A percentile compares a stretch with the other conserved stretches of the same genome.
These are phyloP conservation scores for Diaporthe sp. DNA, from an alignment of 2,329 filamentous ascomycete genomes.

Conservation along the genomic window DNA sequence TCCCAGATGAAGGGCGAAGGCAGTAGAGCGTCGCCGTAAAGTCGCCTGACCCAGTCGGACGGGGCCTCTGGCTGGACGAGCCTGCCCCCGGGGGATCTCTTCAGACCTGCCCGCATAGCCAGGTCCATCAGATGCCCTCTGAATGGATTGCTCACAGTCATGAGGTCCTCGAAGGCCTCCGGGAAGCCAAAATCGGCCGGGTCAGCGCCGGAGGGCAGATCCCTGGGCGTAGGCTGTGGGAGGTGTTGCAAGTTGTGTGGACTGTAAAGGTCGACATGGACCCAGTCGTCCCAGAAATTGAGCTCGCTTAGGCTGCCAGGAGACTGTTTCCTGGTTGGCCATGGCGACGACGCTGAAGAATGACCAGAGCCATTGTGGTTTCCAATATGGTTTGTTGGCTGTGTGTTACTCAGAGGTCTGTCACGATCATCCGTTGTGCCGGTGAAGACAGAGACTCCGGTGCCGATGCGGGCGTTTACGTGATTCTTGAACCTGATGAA, in stretches of 20 bases:
- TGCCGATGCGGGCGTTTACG: slow-evolving; percentile 53
- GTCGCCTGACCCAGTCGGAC: slow-evolving; percentile 35
- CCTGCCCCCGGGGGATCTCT: slow-evolving; percentile 1
- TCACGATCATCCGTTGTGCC: slow-evolving; percentile 38
- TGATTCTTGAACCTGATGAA: slow-evolving; percentile 57
- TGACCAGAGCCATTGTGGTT: not conserved
- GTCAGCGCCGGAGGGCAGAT: slow-evolving; percentile 54
- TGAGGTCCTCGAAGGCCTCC: slow-evolving; percentile 70
- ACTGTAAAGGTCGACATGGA: slow-evolving; percentile 57
- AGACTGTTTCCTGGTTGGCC: not conserved
- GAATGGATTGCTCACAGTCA: slow-evolving; percentile 55
- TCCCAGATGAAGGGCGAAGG: slow-evolving; percentile 11
- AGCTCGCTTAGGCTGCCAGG: not conserved
- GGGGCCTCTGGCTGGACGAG: slow-evolving; percentile 34
- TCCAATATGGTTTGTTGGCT: slow-evolving; percentile 13
- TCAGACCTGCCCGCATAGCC: slow-evolving; percentile 27
- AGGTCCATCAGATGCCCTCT: slow-evolving; percentile 58
- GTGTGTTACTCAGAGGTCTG: not conserved
- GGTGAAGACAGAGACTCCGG: slow-evolving; percentile 47
- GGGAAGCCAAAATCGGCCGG: slow-evolving; percentile 62
- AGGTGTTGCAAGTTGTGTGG: slow-evolving; percentile 59
- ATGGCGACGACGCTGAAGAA: not conserved
- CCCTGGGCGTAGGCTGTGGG: slow-evolving; percentile 60
- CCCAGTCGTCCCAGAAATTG: slow-evolving; percentile 51
- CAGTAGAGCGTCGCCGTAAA: slow-evolving; percentile 35